These are phyloP conservation scores for Capsella rubella DNA, from an alignment of 441 rosid species.

Conservation along the genomic window DNA sequence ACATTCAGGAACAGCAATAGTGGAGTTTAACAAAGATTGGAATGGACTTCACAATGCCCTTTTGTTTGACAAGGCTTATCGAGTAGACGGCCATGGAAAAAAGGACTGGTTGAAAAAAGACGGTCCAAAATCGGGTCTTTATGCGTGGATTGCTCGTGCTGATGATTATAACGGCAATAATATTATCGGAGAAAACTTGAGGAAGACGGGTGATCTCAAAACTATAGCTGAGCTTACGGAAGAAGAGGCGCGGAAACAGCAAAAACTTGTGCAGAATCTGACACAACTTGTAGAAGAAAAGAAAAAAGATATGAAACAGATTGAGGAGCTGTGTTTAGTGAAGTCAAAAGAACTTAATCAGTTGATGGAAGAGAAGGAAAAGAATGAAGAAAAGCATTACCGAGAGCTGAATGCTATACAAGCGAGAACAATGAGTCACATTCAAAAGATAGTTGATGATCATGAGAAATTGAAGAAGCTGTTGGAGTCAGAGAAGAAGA, in stretches of 20 bases:
- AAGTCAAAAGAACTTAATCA: slow-evolving; percentile 56
- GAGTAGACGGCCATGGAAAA: slow-evolving; percentile 77
- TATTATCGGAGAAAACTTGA: slow-evolving; percentile 78
- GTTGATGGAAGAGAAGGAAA: slow-evolving; percentile 76
- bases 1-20: slow-evolving; percentile 81
- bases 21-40: slow-evolving; percentile 91
- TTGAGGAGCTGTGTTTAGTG: slow-evolving; percentile 57
- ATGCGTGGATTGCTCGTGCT: slow-evolving; percentile 93
- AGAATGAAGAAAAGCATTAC: slow-evolving; percentile 69
- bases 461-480: slow-evolving; percentile 76
- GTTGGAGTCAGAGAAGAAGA: slow-evolving; percentile 67
- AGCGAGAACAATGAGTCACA: slow-evolving; percentile 62
- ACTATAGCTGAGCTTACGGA: slow-evolving; percentile 75
- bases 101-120: slow-evolving; percentile 63
- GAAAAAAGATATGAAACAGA: slow-evolving; percentile 61
- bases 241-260: slow-evolving; percentile 83
- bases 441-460: slow-evolving; percentile 66
- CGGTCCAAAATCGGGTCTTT: slow-evolving; percentile 59
- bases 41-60: slow-evolving; percentile 85
- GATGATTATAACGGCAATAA: slow-evolving; percentile 69
- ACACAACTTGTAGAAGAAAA: slow-evolving; percentile 69
- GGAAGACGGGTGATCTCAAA: slow-evolving; percentile 77
- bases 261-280: slow-evolving; percentile 67
- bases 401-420: slow-evolving; percentile 76
- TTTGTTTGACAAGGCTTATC: slow-evolving; percentile 83